A percentile compares a stretch with the other conserved stretches of the same genome.
Conservation (phyloP, 371 early-diverging fungal genomes). For the Apophysomyces variabilis region DNA sequence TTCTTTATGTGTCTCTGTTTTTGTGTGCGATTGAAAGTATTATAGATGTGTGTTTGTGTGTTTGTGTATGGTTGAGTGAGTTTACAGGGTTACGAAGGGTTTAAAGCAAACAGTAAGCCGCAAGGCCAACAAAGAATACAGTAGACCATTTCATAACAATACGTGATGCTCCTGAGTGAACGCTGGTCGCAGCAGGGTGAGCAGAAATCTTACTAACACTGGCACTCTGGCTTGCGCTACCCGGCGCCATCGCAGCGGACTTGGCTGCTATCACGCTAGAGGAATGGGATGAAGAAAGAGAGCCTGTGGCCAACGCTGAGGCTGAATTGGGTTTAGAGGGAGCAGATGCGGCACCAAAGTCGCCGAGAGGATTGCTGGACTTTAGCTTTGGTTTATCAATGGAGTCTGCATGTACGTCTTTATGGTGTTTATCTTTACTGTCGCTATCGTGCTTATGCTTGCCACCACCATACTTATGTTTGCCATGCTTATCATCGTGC, state of each 20-base stretch:
- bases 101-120: constrained; percentile 5
- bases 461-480: background rate
- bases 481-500: background rate
- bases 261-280: background rate
- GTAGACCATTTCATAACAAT: background rate
- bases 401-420: background rate
- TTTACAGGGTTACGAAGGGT: background rate
- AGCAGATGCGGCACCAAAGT: background rate
- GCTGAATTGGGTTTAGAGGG: background rate
- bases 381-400: background rate
- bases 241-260: constrained; percentile 1
- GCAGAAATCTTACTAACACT: background rate
- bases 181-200: background rate
- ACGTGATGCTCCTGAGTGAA: background rate
- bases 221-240: background rate
- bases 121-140: background rate
- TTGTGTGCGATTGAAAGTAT: background rate
- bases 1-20: background rate
- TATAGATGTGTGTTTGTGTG: background rate
- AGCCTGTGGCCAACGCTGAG: background rate
- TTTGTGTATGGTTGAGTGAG: background rate
- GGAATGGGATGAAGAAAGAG: background rate
- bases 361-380: background rate
- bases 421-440: background rate
- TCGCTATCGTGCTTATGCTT: background rate